Conservation (phyloP, 2,329 filamentous ascomycete genomes). For the Colletotrichum sidae region DNA sequence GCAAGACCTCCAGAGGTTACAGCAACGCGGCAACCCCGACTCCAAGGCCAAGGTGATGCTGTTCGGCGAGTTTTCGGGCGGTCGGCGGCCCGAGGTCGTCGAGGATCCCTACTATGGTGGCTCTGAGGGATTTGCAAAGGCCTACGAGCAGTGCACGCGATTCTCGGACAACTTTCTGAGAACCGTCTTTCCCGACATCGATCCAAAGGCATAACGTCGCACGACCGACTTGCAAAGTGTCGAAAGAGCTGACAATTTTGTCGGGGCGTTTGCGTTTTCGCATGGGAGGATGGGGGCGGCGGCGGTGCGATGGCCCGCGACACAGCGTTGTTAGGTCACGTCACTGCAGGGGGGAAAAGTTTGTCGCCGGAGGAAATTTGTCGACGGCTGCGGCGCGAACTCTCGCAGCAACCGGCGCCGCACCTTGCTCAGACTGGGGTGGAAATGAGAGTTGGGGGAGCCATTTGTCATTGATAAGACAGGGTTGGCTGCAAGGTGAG, state of each 20-base stretch:
- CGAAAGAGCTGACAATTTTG: not conserved
- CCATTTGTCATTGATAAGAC: conserved; percentile 11
- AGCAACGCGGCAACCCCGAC: conserved; percentile 67
- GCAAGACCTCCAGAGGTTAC: conserved; percentile 72
- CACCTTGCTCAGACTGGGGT: not conserved
- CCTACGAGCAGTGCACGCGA: conserved; percentile 84
- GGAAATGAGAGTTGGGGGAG: conserved; percentile 7
- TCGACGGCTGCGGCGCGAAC: conserved; percentile 14
- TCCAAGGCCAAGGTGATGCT: conserved; percentile 77
- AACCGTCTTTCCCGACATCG: conserved; percentile 61
- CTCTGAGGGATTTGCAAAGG: conserved; percentile 80
- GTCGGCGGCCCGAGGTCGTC: conserved; percentile 74
- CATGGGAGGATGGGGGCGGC: too few species aligned
- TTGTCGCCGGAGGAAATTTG: conserved; percentile 4
- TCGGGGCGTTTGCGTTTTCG: not conserved
- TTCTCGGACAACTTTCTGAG: conserved; percentile 83
- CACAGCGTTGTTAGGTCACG: not conserved
- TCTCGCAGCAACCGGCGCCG: not conserved
- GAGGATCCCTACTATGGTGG: conserved; percentile 95
- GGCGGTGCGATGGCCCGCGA: too few species aligned
- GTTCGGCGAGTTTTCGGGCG: conserved; percentile 85
- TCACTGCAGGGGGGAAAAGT: not conserved
- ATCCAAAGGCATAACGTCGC: conserved; percentile 31
- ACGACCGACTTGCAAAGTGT: not conserved
- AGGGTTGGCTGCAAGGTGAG: conserved; percentile 8